A percentile compares a stretch with the other conserved stretches of the same genome.
These are phyloP conservation scores for Dillenia turbinata DNA, from an alignment of 164 flowering plant species.

Conservation along the genomic window DNA sequence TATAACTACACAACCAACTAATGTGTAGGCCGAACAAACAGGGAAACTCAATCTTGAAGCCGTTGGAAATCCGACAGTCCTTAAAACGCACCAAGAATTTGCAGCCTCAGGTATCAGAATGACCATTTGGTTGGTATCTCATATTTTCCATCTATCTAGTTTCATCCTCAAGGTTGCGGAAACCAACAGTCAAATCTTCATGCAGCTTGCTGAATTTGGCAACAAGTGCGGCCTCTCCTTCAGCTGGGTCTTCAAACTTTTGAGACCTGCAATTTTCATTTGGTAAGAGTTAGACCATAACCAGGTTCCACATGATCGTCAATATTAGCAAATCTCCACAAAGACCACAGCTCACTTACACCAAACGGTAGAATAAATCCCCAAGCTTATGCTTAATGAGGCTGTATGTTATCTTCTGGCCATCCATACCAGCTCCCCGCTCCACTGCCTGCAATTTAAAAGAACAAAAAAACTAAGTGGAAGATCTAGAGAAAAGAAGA, in stretches of 20 bases:
- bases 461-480: not conserved
- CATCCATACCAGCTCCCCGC: conserved; percentile 93
- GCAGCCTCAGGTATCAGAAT: no score
- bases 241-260: conserved; percentile 98
- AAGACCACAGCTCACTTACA: conserved; percentile 48
- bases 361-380: conserved; percentile 91
- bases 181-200: conserved; percentile 86
- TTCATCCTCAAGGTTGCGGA: conserved; percentile 98
- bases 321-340: not conserved
- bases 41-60: no score
- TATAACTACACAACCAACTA: no score
- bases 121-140: no score
- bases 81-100: no score
- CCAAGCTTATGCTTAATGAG: conserved; percentile 89
- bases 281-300: not conserved
- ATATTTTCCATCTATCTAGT: conserved; percentile 35
- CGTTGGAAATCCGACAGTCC: no score
- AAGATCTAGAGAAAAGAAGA: not conserved
- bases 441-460: conserved; percentile 74
- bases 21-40: no score
- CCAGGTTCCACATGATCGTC: not conserved
- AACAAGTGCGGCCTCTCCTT: conserved; percentile 81
- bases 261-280: conserved; percentile 62
- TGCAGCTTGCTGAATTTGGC: conserved; percentile 79
- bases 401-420: conserved; percentile 90